Conservation (phyloP, 2,329 filamentous ascomycete species). For the Xylariaceae sp. region DNA sequence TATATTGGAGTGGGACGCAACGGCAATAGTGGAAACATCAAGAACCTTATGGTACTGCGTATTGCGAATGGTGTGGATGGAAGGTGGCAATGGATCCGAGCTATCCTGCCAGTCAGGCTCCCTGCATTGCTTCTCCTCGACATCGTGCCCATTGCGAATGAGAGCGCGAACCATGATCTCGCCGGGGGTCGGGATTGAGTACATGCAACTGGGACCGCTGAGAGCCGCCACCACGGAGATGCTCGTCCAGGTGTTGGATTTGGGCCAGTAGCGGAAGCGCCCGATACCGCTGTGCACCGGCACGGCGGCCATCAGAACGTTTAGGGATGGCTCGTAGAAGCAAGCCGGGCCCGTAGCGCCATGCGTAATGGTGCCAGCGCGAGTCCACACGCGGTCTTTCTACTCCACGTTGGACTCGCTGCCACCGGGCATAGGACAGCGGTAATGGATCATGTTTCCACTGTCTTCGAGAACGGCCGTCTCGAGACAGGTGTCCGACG, state of each 20-base stretch:
- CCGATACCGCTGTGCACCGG: background rate
- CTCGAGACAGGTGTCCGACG: conserved; percentile 4
- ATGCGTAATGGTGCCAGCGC: background rate
- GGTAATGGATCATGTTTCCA: conserved; percentile 11
- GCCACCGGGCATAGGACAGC: conserved; percentile 2
- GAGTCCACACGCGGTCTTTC: background rate
- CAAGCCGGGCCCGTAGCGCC: conserved; percentile 8
- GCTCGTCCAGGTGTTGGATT: background rate
- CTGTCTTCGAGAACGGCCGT: conserved; percentile 4
- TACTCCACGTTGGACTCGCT: background rate
- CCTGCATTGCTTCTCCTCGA: background rate
- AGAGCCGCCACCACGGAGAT: background rate
- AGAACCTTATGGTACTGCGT: background rate
- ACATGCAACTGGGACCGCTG: conserved; percentile 7
- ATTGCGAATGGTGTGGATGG: background rate
- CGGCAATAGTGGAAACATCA: background rate
- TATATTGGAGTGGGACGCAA: background rate
- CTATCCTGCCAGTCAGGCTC: background rate
- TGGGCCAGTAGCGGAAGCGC: background rate
- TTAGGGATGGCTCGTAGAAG: conserved; percentile 2
- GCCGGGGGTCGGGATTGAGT: background rate
- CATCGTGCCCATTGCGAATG: background rate
- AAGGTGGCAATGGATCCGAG: background rate
- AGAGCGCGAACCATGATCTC: background rate
- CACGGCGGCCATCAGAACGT: conserved; percentile 6